Conservation (phyloP, 495 filamentous ascomycete species). For the Pyrenopolyporus hunteri region DNA sequence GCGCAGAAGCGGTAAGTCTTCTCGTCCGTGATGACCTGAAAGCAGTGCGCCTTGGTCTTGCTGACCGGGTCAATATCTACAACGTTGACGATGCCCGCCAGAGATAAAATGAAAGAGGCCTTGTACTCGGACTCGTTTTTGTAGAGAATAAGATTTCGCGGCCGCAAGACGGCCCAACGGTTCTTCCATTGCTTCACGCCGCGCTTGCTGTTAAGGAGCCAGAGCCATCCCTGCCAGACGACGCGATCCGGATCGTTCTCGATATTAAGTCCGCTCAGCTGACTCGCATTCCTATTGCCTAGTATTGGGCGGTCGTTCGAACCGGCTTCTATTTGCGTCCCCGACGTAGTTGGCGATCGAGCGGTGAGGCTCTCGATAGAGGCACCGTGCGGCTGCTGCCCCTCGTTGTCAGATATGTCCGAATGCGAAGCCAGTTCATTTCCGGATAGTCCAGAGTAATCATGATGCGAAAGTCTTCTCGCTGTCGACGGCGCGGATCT, state of each 20-base stretch:
- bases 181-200: constrained; percentile 94
- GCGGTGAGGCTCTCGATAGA: constrained; percentile 53
- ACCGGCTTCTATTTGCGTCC: constrained; percentile 27
- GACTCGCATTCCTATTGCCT: constrained; percentile 60
- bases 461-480: constrained; percentile 59
- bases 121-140: constrained; percentile 93
- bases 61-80: constrained; percentile 91
- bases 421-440: constrained; percentile 88
- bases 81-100: constrained; percentile 83
- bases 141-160: constrained; percentile 86
- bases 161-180: constrained; percentile 89
- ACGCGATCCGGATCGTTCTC: constrained; percentile 71
- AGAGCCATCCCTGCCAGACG: constrained; percentile 89
- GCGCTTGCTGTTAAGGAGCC: constrained; percentile 82
- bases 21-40: constrained; percentile 94
- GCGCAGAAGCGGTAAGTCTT: constrained; percentile 90
- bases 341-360: constrained; percentile 46
- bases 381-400: constrained; percentile 46
- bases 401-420: constrained; percentile 82
- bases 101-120: constrained; percentile 78
- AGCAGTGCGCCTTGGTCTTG: constrained; percentile 79
- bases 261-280: constrained; percentile 59
- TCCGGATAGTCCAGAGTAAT: constrained; percentile 75
- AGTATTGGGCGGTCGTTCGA: constrained; percentile 37
- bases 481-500: constrained; percentile 46